These are phyloP conservation scores for Colletotrichum eleusines DNA, from an alignment of 2,329 filamentous ascomycete species.

Conservation along the genomic window DNA sequence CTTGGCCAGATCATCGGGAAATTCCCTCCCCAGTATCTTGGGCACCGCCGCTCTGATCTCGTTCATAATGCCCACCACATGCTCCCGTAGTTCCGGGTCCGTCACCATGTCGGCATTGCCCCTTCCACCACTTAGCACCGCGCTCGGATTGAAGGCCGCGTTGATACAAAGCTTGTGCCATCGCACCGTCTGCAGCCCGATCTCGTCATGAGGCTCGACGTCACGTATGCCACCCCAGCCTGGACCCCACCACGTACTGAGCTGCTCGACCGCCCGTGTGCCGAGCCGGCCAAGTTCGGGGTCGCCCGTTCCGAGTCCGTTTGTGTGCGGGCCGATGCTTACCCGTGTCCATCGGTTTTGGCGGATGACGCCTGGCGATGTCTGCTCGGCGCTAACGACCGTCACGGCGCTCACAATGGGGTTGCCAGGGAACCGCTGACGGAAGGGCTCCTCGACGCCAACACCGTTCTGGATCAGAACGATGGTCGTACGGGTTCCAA, in stretches of 20 bases:
- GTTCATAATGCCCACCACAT: constrained; percentile 75
- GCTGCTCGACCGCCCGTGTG: constrained; percentile 57
- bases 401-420: constrained; percentile 77
- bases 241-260: constrained; percentile 64
- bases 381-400: constrained; percentile 76
- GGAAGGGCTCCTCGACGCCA: constrained; percentile 77
- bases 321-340: constrained; percentile 74
- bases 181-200: constrained; percentile 75
- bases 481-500: constrained; percentile 66
- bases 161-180: constrained; percentile 87
- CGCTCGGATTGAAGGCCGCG: constrained; percentile 79
- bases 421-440: constrained; percentile 68
- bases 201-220: constrained; percentile 72
- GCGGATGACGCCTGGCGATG: constrained; percentile 69
- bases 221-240: constrained; percentile 72
- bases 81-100: constrained; percentile 71
- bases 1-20: constrained; percentile 70
- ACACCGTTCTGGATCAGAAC: constrained; percentile 79
- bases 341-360: constrained; percentile 83
- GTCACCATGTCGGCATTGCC: constrained; percentile 75
- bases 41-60: constrained; percentile 76
- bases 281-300: constrained; percentile 52
- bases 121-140: constrained; percentile 73
- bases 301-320: constrained; percentile 57
- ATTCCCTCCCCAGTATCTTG: constrained; percentile 69